Conservation (phyloP, 2,329 filamentous ascomycete species). For the Paecilomyces dactylethromorphus region DNA sequence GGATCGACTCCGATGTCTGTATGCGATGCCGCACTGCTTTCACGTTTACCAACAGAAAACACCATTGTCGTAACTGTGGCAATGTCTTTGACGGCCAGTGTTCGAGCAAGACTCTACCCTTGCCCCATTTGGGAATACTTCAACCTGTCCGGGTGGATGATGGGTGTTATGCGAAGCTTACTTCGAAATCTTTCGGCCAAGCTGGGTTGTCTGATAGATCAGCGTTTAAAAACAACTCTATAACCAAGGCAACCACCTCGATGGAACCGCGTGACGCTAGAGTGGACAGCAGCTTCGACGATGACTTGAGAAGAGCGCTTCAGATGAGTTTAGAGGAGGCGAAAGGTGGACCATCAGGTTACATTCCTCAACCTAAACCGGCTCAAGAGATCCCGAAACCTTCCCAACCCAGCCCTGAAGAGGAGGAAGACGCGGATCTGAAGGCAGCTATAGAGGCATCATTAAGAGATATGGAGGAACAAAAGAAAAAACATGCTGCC, state of each 20-base stretch:
- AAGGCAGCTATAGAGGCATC: conserved; percentile 95
- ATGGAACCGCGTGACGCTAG: conserved; percentile 91
- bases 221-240: conserved; percentile 41
- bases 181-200: conserved; percentile 55
- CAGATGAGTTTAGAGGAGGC: conserved; percentile 97
- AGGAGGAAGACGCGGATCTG: conserved; percentile 87
- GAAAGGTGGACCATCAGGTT: conserved; percentile 64
- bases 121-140: conserved; percentile 88
- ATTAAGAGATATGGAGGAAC: conserved; percentile 93
- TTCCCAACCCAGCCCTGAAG: conserved; percentile 43
- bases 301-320: conserved; percentile 85
- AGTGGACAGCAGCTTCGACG: conserved; percentile 86
- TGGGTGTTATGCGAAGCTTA: conserved; percentile 86
- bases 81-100: conserved; percentile 96
- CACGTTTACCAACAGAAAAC: conserved; percentile 96
- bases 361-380: conserved; percentile 57
- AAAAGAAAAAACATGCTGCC: conserved; percentile 84
- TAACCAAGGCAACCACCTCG: conserved; percentile 60
- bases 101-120: conserved; percentile 77
- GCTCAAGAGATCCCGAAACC: conserved; percentile 33
- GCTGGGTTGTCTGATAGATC: conserved; percentile 35
- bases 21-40: conserved; percentile 96
- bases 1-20: conserved; percentile 95
- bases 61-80: conserved; percentile 96
- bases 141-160: conserved; percentile 92